These are phyloP conservation scores for Stenogyne calaminthoides DNA, from an alignment of 305 asterid genomes.

Conservation along the genomic window DNA sequence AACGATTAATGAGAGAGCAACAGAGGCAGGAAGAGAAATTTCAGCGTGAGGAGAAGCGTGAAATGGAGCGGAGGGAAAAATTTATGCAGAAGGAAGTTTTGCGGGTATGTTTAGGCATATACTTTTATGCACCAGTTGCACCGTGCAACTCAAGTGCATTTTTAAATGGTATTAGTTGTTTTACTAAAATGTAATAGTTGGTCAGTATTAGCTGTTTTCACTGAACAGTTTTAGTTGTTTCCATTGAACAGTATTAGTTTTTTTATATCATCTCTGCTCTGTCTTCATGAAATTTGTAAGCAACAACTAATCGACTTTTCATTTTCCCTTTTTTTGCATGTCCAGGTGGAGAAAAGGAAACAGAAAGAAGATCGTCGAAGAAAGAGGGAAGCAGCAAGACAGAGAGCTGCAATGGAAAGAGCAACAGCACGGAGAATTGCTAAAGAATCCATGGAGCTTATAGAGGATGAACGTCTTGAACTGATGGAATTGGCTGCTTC, in stretches of 20 bases:
- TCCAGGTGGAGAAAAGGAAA: conserved; percentile 83
- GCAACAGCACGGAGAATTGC: conserved; percentile 94
- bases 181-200: too few relatives aligned
- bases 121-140: too few relatives aligned
- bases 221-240: too few relatives aligned
- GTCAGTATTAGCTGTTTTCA: too few relatives aligned
- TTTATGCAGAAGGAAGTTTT: conserved; percentile 87
- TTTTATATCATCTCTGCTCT: not conserved
- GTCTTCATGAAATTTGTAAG: not conserved
- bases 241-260: too few relatives aligned
- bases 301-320: conserved; percentile 15
- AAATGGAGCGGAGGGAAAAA: conserved; percentile 93
- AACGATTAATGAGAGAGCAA: conserved; percentile 74
- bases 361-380: conserved; percentile 86
- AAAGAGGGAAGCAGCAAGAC: conserved; percentile 85
- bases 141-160: too few relatives aligned
- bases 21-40: conserved; percentile 88
- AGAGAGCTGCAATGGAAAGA: conserved; percentile 87
- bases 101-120: conserved; percentile 47
- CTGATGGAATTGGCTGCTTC: conserved; percentile 97
- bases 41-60: conserved; percentile 98
- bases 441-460: conserved; percentile 92
- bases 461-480: conserved; percentile 98
- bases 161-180: too few relatives aligned
- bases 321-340: conserved; percentile 11